Evolutionary conservation across 805 yeast species (phyloP).

Genomic region (Zygosaccharomyces gambellarensis): DNA sequence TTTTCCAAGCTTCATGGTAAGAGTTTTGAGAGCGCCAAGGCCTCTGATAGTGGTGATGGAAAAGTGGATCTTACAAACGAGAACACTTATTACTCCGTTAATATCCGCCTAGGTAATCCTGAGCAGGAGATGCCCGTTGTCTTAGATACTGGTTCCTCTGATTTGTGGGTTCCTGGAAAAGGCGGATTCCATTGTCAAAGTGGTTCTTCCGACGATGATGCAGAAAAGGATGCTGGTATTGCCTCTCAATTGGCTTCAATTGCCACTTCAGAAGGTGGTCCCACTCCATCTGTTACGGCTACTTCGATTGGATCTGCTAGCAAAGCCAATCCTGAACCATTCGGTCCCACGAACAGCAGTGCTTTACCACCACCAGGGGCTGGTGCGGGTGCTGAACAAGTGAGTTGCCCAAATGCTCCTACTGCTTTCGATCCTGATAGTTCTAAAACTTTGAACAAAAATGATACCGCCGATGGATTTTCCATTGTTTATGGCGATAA

Average conservation of each 20-base stretch:
- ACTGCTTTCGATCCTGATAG: conserved; percentile 4
- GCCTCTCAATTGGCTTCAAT: conserved; percentile 32
- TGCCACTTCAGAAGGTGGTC: conserved; percentile 1
- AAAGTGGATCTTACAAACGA: conserved; percentile 26
- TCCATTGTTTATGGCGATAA: conserved; percentile 49
- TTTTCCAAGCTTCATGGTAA: background rate
- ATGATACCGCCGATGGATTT: conserved; percentile 58
- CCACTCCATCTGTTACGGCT: conserved; percentile 1
- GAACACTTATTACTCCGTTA: conserved; percentile 38
- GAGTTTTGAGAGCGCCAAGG: background rate
- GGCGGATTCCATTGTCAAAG: background rate
- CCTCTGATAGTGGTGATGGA: background rate
- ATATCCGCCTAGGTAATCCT: conserved; percentile 48
- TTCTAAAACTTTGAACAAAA: conserved; percentile 58
- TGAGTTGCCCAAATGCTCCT: conserved; percentile 18
- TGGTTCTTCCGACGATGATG: conserved; percentile 32
- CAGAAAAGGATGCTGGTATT: background rate
- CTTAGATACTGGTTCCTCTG: conserved; percentile 66
- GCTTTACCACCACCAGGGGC: background rate
- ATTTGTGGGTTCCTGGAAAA: conserved; percentile 52
- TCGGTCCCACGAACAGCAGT: background rate
- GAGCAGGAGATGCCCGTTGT: conserved; percentile 45
- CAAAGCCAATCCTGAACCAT: conserved; percentile 1
- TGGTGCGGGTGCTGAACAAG: background rate
- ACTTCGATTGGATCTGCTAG: conserved; percentile 1